Percentiles rank a stretch among this genome's conserved stretches.
phyloP scores from a whole-genome alignment of 2,329 filamentous ascomycete species.

The Colletotrichum siamense region DNA sequence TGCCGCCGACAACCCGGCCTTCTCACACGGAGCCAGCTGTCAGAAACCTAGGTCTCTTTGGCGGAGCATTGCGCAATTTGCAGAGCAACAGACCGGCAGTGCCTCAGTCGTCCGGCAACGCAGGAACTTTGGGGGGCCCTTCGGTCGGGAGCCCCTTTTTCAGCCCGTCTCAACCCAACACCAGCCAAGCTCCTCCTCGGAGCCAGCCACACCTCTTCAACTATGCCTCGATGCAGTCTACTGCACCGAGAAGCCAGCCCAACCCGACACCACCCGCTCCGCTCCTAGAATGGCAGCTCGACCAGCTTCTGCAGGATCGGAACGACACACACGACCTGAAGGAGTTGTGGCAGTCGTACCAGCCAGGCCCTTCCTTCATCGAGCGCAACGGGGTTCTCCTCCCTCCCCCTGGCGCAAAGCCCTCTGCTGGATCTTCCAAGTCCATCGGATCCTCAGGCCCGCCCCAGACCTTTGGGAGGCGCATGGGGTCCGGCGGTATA shows the following conservation, averaged over 20 bases:
- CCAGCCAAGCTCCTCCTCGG: neutral
- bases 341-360: neutral
- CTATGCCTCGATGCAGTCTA: neutral
- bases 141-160: neutral
- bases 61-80: neutral
- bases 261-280: neutral
- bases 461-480: neutral
- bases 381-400: neutral
- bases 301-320: neutral
- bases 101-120: neutral
- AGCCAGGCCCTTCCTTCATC: neutral
- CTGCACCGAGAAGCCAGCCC: neutral
- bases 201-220: neutral
- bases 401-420: neutral
- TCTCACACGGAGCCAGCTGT: neutral
- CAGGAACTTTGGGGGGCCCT: fast-evolving
- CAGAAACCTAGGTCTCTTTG: neutral
- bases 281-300: neutral
- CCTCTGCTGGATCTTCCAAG: neutral
- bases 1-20: neutral
- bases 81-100: neutral
- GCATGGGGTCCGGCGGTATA: neutral
- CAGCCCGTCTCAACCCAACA: neutral
- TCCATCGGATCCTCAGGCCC: neutral
- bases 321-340: neutral